Evolutionary conservation across 768 basidiomycete genomes (phyloP).

Genomic region (Agaricus sinodeliciosus): DNA sequence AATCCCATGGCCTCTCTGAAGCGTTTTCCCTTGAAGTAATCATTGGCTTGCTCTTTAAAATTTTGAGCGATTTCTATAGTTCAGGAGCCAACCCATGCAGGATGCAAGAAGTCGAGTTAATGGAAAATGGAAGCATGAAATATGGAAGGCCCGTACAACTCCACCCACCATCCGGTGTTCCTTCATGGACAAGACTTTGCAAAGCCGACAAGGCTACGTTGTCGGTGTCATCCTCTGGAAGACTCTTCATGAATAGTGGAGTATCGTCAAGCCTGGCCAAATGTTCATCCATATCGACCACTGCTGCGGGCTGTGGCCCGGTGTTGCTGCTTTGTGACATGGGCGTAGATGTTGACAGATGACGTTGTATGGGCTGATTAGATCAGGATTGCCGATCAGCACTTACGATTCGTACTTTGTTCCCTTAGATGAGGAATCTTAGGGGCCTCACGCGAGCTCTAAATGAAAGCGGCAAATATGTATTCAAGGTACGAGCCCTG

Average conservation of each 20-base stretch:
- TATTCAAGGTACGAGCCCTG: slow-evolving; percentile 48
- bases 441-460: slow-evolving; percentile 53
- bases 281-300: slow-evolving; percentile 29
- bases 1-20: slow-evolving; percentile 85
- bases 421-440: slow-evolving; percentile 24
- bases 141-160: slow-evolving; percentile 6
- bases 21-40: slow-evolving; percentile 83
- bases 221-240: slow-evolving; percentile 65
- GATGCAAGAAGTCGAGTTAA: neutral
- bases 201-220: slow-evolving; percentile 72
- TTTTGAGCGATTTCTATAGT: slow-evolving; percentile 76
- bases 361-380: neutral
- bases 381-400: no score
- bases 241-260: slow-evolving; percentile 89
- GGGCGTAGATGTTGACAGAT: neutral
- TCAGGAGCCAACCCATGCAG: neutral
- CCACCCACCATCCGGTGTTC: slow-evolving; percentile 86
- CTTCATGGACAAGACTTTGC: slow-evolving; percentile 82
- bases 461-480: slow-evolving; percentile 52
- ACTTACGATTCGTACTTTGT: neutral
- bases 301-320: slow-evolving; percentile 13
- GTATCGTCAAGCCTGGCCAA: slow-evolving; percentile 50
- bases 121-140: neutral
- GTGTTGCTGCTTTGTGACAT: neutral
- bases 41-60: slow-evolving; percentile 95